A percentile compares a stretch with the other conserved stretches of the same genome.
Conservation (phyloP, 2,329 filamentous ascomycete species). For the Epichloe sp. region DNA sequence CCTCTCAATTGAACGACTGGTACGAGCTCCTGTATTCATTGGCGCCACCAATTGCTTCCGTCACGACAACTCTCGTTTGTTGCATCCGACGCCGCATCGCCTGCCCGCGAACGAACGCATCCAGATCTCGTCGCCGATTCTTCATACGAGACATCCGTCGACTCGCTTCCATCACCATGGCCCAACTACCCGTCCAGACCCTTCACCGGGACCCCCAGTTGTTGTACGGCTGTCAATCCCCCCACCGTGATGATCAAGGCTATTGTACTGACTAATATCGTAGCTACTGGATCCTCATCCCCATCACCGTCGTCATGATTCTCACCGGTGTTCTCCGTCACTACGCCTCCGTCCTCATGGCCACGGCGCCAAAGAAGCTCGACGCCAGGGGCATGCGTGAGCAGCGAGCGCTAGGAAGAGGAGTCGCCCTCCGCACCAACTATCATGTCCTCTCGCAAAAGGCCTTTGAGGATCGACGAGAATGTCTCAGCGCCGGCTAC, state of each 20-base stretch:
- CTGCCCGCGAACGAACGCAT: background rate
- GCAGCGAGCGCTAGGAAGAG: constrained; percentile 71
- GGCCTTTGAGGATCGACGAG: constrained; percentile 69
- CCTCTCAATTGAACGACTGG: background rate
- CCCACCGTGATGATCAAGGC: background rate
- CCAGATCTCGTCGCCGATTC: background rate
- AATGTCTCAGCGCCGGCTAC: constrained; percentile 66
- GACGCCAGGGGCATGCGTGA: constrained; percentile 67
- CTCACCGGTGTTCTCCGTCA: constrained; percentile 91
- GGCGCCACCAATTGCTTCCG: background rate
- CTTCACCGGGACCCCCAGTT: constrained; percentile 95
- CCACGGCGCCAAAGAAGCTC: constrained; percentile 70
- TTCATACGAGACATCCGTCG: constrained; percentile 4
- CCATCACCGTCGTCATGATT: constrained; percentile 96
- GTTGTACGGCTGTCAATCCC: constrained; percentile 52
- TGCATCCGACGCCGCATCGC: background rate
- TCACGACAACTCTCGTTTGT: background rate
- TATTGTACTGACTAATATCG: background rate
- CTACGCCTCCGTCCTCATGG: constrained; percentile 88
- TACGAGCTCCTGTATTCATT: background rate
- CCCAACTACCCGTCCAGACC: constrained; percentile 76
- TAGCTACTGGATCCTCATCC: constrained; percentile 98
- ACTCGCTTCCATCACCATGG: constrained; percentile 42
- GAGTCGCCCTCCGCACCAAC: constrained; percentile 73
- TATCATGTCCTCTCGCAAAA: constrained; percentile 64